Percentiles rank a stretch among this genome's conserved stretches.
phyloP scores from a whole-genome alignment of 2,329 filamentous ascomycete species.

The Cordyceps fumosorosea region DNA sequence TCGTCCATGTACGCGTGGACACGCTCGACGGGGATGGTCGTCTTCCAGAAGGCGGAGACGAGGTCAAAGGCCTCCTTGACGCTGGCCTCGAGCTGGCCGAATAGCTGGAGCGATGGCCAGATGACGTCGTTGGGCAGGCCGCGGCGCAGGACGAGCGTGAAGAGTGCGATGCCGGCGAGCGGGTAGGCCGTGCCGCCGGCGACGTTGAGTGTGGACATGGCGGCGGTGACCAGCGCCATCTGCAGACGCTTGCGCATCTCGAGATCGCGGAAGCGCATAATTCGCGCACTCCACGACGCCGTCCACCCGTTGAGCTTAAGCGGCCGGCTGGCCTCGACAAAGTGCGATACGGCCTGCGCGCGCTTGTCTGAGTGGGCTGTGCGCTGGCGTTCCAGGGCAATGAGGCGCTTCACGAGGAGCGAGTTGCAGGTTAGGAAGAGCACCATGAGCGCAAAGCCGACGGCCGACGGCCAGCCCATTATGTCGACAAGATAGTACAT shows the following conservation, averaged over 20 bases:
- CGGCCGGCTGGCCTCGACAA: conserved; percentile 79
- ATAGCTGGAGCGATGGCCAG: conserved; percentile 79
- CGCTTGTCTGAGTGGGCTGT: conserved; percentile 69
- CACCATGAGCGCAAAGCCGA: conserved; percentile 64
- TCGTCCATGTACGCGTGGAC: conserved; percentile 85
- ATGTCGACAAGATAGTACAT: conserved; percentile 58
- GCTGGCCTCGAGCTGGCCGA: conserved; percentile 65
- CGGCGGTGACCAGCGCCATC: conserved; percentile 28
- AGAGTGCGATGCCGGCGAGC: conserved; percentile 73
- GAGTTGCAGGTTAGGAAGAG: conserved; percentile 65
- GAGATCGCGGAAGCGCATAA: conserved; percentile 28
- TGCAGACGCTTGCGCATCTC: conserved; percentile 33
- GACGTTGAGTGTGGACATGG: conserved; percentile 63
- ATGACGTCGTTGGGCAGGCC: conserved; percentile 72
- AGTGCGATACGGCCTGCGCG: conserved; percentile 74
- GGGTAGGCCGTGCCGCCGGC: conserved; percentile 70
- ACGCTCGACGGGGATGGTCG: conserved; percentile 71
- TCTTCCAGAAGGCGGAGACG: conserved; percentile 72
- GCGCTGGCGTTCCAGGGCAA: conserved; percentile 64
- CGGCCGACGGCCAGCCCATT: conserved; percentile 71
- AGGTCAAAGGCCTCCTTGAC: conserved; percentile 69
- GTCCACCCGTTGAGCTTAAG: conserved; percentile 37
- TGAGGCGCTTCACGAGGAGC: conserved; percentile 56
- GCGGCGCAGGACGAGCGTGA: conserved; percentile 63
- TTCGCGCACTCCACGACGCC: conserved; percentile 28